A percentile compares a stretch with the other conserved stretches of the same genome.
phyloP scores from a whole-genome alignment of 2,329 filamentous ascomycete genomes.

The Fonsecaea erecta region DNA sequence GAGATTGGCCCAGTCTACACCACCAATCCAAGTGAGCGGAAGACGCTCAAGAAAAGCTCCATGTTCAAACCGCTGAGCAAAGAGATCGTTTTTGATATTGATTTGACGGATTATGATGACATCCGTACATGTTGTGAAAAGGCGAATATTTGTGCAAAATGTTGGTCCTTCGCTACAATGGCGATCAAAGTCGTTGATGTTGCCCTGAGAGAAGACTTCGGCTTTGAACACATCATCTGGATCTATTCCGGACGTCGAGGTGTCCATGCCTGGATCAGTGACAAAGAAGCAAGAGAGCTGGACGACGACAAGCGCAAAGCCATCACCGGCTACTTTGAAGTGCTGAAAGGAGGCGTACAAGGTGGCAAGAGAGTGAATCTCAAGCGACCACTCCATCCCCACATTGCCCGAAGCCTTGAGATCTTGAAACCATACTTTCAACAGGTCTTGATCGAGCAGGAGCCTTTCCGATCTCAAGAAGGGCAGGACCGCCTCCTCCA shows the following conservation, averaged over 20 bases:
- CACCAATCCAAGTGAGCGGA: conserved; percentile 90
- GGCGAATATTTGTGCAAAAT: conserved; percentile 90
- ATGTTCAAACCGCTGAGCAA: conserved; percentile 88
- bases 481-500: conserved; percentile 77
- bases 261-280: conserved; percentile 97
- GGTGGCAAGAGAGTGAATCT: conserved; percentile 86
- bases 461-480: conserved; percentile 76
- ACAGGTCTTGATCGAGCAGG: conserved; percentile 80
- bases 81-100: conserved; percentile 98
- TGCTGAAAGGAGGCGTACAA: conserved; percentile 84
- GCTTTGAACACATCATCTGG: conserved; percentile 96
- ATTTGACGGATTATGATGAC: conserved; percentile 98
- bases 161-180: conserved; percentile 98
- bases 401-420: conserved; percentile 82
- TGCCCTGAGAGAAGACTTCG: conserved; percentile 90
- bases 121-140: conserved; percentile 93
- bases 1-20: conserved; percentile 98
- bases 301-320: conserved; percentile 84
- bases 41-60: conserved; percentile 77
- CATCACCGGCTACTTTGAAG: conserved; percentile 86
- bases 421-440: conserved; percentile 85
- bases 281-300: conserved; percentile 80
- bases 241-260: conserved; percentile 97
- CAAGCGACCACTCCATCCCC: conserved; percentile 84
- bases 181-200: conserved; percentile 90